Conservation (phyloP, 2,329 filamentous ascomycete genomes). For the Tricladium varicosporioides region DNA sequence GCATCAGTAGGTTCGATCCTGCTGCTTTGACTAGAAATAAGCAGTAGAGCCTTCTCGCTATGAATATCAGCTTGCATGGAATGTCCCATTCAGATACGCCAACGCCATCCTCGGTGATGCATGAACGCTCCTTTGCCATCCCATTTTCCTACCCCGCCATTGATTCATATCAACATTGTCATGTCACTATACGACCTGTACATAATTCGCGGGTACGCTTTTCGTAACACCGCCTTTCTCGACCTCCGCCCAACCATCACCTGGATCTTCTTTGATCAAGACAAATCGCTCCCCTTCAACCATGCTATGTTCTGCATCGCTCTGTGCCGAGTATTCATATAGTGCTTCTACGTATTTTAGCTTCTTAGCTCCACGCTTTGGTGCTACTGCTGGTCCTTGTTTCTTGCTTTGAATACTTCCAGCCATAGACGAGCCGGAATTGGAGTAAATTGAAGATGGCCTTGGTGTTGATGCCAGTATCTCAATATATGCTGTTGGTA, state of each 20-base stretch:
- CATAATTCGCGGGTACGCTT: constrained; percentile 92
- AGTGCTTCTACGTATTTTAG: constrained; percentile 89
- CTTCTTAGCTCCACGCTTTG: constrained; percentile 87
- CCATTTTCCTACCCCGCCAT: neutral
- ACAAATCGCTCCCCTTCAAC: constrained; percentile 87
- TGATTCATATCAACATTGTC: neutral
- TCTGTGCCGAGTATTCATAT: constrained; percentile 87
- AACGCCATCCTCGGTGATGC: neutral
- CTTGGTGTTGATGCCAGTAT: constrained; percentile 49
- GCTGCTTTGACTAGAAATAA: no score
- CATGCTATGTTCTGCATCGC: constrained; percentile 88
- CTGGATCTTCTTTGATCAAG: constrained; percentile 79
- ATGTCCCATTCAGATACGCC: neutral
- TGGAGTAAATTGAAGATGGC: constrained; percentile 75
- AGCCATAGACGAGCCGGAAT: constrained; percentile 67
- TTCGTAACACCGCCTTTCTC: constrained; percentile 84
- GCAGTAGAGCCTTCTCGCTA: neutral
- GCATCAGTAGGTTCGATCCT: no score
- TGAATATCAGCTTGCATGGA: neutral
- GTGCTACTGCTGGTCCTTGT: constrained; percentile 67
- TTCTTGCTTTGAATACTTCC: constrained; percentile 43
- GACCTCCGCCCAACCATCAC: constrained; percentile 96
- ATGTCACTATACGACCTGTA: constrained; percentile 51
- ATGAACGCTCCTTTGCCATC: neutral
- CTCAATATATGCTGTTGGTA: constrained; percentile 85